Conservation (phyloP, 306 rosid genomes). For the Ceratonia siliqua region DNA sequence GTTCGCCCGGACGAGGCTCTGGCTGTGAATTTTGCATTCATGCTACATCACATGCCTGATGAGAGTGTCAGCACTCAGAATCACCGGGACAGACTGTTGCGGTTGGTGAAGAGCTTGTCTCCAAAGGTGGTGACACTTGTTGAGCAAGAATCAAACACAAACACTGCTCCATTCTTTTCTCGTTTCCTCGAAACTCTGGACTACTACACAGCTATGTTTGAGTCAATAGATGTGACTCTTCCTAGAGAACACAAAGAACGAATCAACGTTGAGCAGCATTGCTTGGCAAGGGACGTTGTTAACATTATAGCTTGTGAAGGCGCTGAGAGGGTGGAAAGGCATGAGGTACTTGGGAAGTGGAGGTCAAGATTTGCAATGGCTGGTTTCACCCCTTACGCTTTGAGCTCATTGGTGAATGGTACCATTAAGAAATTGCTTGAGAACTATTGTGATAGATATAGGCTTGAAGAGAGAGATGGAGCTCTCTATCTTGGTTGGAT, state of each 20-base stretch:
- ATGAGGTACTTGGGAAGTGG: slow-evolving; percentile 93
- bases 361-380: slow-evolving; percentile 83
- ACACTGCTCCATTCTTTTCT: slow-evolving; percentile 77
- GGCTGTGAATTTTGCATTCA: slow-evolving; percentile 89
- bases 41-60: slow-evolving; percentile 94
- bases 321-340: slow-evolving; percentile 86
- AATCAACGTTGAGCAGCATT: slow-evolving; percentile 93
- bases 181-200: slow-evolving; percentile 78
- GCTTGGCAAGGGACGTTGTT: slow-evolving; percentile 90
- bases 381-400: slow-evolving; percentile 84
- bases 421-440: slow-evolving; percentile 86
- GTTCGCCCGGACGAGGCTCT: slow-evolving; percentile 71
- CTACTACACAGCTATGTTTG: slow-evolving; percentile 88
- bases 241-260: slow-evolving; percentile 76
- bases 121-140: slow-evolving; percentile 96
- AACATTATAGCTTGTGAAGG: slow-evolving; percentile 97
- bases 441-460: slow-evolving; percentile 68
- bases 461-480: slow-evolving; percentile 82
- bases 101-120: slow-evolving; percentile 79
- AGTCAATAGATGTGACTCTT: slow-evolving; percentile 84
- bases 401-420: slow-evolving; percentile 85
- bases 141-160: slow-evolving; percentile 95
- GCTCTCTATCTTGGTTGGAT: slow-evolving; percentile 97
- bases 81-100: slow-evolving; percentile 77
- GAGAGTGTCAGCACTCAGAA: slow-evolving; percentile 92